Percentiles rank a stretch among this genome's conserved stretches.
Evolutionary conservation across 83 land plant species (phyloP).

Genomic region (Thuja plicata): DNA sequence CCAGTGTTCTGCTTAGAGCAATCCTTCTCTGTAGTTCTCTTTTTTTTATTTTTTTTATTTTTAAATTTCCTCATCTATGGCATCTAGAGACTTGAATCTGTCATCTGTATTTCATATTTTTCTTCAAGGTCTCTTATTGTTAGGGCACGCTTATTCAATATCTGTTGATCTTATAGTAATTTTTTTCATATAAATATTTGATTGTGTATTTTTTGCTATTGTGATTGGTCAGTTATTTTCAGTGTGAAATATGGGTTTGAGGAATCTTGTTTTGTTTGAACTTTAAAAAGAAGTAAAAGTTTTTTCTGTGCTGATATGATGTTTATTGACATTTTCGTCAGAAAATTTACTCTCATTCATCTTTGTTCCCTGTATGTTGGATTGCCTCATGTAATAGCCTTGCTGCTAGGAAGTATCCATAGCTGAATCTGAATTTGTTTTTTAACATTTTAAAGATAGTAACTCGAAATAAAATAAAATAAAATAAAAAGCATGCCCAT

Average conservation of each 20-base stretch:
- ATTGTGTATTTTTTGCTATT: background rate
- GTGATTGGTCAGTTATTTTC: background rate
- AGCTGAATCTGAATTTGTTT: background rate
- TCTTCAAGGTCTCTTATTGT: background rate
- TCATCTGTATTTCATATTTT: background rate
- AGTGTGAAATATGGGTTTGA: background rate
- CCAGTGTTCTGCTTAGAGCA: background rate
- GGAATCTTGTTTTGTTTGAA: background rate
- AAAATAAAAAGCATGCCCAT: too few relatives aligned
- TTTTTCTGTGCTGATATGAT: background rate
- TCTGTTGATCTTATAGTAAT: background rate
- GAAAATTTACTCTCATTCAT: background rate
- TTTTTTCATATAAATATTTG: background rate
- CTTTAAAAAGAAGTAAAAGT: background rate
- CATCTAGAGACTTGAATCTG: background rate
- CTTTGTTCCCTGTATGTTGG: background rate
- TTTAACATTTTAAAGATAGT: background rate
- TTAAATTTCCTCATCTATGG: background rate
- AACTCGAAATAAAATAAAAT: background rate
- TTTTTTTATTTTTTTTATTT: too few relatives aligned
- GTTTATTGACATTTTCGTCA: background rate
- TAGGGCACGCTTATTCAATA: background rate
- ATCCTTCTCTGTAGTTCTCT: background rate
- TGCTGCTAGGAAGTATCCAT: background rate
- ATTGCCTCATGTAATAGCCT: background rate